A percentile compares a stretch with the other conserved stretches of the same genome.
Conservation (phyloP, 2,329 filamentous ascomycete species). For the Phyllosticta paracitricarpa region DNA sequence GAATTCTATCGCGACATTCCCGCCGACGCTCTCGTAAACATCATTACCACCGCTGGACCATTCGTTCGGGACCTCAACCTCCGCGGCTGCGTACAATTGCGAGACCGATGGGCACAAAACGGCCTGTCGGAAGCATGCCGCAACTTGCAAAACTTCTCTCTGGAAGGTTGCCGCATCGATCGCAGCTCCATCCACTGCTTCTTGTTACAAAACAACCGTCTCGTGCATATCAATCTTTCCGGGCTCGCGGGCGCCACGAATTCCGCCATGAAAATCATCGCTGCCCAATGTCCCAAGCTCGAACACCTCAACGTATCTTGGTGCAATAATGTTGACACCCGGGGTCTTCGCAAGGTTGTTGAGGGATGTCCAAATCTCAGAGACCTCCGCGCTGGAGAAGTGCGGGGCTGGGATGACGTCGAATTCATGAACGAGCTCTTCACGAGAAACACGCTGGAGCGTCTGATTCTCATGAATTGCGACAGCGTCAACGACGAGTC, state of each 20-base stretch:
- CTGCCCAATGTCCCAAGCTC: constrained; percentile 69
- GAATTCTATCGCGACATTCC: constrained; percentile 84
- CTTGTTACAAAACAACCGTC: constrained; percentile 64
- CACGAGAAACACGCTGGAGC: constrained; percentile 68
- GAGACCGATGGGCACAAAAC: constrained; percentile 67
- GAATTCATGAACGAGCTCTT: constrained; percentile 68
- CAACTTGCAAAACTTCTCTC: constrained; percentile 77
- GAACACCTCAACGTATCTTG: constrained; percentile 83
- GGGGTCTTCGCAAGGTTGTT: constrained; percentile 63
- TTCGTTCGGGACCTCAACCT: constrained; percentile 89
- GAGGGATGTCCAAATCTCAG: constrained; percentile 61
- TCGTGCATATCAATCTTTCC: constrained; percentile 79
- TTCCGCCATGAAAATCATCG: constrained; percentile 75
- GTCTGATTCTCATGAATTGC: constrained; percentile 73
- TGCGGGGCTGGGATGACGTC: constrained; percentile 66
- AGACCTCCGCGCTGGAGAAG: constrained; percentile 74
- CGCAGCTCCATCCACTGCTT: constrained; percentile 67
- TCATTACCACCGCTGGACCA: constrained; percentile 75
- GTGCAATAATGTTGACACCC: constrained; percentile 77
- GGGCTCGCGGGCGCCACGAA: constrained; percentile 74
- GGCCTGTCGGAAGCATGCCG: constrained; percentile 73
- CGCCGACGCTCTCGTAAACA: constrained; percentile 69
- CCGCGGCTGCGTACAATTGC: constrained; percentile 79
- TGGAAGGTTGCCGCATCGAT: constrained; percentile 85
- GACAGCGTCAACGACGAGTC: constrained; percentile 66